Conservation (phyloP, 1,284 basidiomycete genomes). For the Cutaneotrichosporon sp. region DNA sequence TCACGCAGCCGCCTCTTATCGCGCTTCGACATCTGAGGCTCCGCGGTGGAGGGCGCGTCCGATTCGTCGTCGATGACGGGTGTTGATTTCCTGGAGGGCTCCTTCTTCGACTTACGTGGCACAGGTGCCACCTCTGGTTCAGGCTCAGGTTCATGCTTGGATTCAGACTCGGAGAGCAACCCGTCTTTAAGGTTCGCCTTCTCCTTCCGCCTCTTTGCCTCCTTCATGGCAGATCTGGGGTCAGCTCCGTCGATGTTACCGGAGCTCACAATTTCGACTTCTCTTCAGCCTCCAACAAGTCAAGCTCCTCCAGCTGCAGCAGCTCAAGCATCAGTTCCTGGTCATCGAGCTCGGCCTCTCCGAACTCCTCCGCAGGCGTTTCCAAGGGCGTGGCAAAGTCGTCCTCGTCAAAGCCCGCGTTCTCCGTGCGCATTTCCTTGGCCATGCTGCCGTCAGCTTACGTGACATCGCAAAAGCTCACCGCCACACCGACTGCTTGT, state of each 20-base stretch:
- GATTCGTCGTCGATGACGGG: slow-evolving; percentile 13
- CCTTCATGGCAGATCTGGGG: slow-evolving; percentile 7
- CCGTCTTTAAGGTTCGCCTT: slow-evolving; percentile 10
- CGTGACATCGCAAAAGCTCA: slow-evolving; percentile 32
- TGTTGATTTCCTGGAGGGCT: background rate
- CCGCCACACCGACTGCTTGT: slow-evolving; percentile 80
- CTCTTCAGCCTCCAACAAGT: slow-evolving; percentile 18
- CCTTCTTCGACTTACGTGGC: background rate
- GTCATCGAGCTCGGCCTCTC: slow-evolving; percentile 25
- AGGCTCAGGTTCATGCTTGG: background rate
- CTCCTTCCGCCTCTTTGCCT: slow-evolving; percentile 19
- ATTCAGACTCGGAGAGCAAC: background rate
- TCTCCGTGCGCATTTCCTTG: slow-evolving; percentile 61
- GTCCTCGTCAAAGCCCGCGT: slow-evolving; percentile 22
- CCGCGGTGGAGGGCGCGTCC: background rate
- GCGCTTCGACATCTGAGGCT: slow-evolving; percentile 65
- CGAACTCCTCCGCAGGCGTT: slow-evolving; percentile 26
- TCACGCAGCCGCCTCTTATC: slow-evolving; percentile 77
- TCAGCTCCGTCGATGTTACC: background rate
- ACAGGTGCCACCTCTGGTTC: slow-evolving; percentile 9
- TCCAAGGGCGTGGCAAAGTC: slow-evolving; percentile 24
- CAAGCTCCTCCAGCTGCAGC: slow-evolving; percentile 22
- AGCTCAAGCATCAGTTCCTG: slow-evolving; percentile 24
- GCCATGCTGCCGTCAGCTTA: slow-evolving; percentile 64
- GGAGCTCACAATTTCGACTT: slow-evolving; percentile 23